Evolutionary conservation across 1,284 basidiomycete species (phyloP).

Genomic region (Ganoderma boninense): DNA sequence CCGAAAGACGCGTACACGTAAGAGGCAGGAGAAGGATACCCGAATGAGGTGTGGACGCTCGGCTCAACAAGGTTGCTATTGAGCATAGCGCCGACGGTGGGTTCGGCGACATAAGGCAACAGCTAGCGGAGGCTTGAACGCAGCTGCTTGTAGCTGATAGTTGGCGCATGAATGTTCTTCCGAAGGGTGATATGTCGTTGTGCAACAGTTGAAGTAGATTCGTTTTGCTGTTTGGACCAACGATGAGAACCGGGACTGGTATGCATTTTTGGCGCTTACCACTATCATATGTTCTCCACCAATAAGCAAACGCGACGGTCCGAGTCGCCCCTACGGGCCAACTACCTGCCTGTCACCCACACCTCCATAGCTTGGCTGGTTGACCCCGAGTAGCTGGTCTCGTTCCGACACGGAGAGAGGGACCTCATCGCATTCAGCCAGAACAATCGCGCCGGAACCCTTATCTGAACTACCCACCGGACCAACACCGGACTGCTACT

Average conservation of each 20-base stretch:
- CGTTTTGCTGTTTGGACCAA: not conserved
- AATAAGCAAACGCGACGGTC: not conserved
- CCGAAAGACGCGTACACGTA: slow-evolving; percentile 2
- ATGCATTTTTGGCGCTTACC: not conserved
- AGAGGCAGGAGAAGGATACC: not conserved
- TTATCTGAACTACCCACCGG: not conserved
- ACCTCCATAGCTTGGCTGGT: too few relatives aligned
- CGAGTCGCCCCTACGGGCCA: not conserved
- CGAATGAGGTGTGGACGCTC: not conserved
- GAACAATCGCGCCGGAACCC: not conserved
- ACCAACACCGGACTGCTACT: not conserved
- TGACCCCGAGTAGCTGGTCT: not conserved
- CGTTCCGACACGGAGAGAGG: not conserved
- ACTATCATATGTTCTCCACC: not conserved
- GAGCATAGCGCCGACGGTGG: not conserved
- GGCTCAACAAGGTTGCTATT: not conserved
- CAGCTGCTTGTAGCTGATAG: too few relatives aligned
- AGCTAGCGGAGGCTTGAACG: too few relatives aligned
- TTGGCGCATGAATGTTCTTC: too few relatives aligned
- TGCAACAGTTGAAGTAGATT: not conserved
- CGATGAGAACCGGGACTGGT: not conserved
- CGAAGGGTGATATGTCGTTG: too few relatives aligned
- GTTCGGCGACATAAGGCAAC: not conserved
- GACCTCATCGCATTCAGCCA: not conserved
- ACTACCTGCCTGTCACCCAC: not conserved